These are phyloP conservation scores for Hagleromyces aurorensis DNA, from an alignment of 805 yeast genomes.

Conservation along the genomic window DNA sequence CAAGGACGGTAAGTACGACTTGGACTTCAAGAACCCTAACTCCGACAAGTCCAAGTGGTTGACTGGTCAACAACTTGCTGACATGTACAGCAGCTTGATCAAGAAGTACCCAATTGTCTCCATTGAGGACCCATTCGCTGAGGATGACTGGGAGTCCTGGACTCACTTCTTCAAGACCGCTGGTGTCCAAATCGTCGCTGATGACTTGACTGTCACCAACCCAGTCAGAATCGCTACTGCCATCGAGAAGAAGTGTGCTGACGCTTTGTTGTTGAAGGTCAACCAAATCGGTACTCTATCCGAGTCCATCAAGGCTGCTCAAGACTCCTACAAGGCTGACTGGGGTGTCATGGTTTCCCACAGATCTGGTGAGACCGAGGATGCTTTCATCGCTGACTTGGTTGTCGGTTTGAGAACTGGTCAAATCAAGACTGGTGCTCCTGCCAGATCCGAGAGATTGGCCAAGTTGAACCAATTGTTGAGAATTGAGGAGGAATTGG, in stretches of 20 bases:
- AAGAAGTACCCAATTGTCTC: conserved; percentile 95
- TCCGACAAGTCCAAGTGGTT: conserved; percentile 89
- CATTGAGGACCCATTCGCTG: conserved; percentile 98
- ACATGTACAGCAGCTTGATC: conserved; percentile 70
- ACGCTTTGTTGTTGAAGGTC: conserved; percentile 92
- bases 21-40: conserved; percentile 97
- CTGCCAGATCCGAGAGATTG: conserved; percentile 99
- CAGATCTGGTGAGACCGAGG: conserved; percentile 99
- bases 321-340: conserved; percentile 88
- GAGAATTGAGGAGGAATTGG: conserved; percentile 98
- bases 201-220: conserved; percentile 98
- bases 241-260: conserved; percentile 92
- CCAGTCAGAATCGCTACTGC: conserved; percentile 90
- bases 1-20: conserved; percentile 94
- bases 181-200: conserved; percentile 89
- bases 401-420: conserved; percentile 97
- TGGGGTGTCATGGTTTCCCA: conserved; percentile 99
- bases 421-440: conserved; percentile 99
- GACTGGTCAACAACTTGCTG: conserved; percentile 80
- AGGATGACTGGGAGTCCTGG: conserved; percentile 99
- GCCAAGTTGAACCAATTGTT: conserved; percentile 98
- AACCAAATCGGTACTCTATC: conserved; percentile 97
- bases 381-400: conserved; percentile 95
- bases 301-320: conserved; percentile 95
- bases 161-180: conserved; percentile 69